These are phyloP conservation scores for Hansenula lynferdii DNA, from an alignment of 1,139 yeast species.

Conservation along the genomic window DNA sequence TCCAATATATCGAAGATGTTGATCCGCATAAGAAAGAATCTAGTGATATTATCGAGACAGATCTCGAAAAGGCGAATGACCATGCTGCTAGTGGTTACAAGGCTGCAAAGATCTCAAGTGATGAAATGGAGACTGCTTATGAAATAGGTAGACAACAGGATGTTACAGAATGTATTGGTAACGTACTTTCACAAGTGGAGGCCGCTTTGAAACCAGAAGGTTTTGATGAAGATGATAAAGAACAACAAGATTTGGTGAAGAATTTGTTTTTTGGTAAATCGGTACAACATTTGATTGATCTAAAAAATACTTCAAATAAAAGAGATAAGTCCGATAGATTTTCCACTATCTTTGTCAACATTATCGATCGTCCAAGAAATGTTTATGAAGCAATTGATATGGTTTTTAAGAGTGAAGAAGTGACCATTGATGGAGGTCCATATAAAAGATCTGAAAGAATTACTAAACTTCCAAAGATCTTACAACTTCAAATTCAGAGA, in stretches of 20 bases:
- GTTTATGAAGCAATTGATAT: conserved; percentile 88
- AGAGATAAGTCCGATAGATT: conserved; percentile 75
- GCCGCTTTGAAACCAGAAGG: conserved; percentile 74
- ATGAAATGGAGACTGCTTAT: conserved; percentile 65
- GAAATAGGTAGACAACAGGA: conserved; percentile 94
- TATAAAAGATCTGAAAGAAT: conserved; percentile 73
- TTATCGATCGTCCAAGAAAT: conserved; percentile 83
- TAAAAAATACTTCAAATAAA: conserved; percentile 23
- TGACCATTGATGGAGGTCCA: conserved; percentile 64
- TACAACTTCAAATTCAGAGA: conserved; percentile 91
- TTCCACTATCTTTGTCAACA: conserved; percentile 74
- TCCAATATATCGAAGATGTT: not conserved
- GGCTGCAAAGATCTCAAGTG: conserved; percentile 45
- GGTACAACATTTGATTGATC: conserved; percentile 46
- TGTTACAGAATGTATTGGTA: conserved; percentile 95
- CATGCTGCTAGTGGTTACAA: too few species aligned
- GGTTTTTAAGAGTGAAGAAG: conserved; percentile 68
- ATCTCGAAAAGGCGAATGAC: too few species aligned
- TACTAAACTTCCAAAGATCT: conserved; percentile 66
- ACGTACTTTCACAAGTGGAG: conserved; percentile 87
- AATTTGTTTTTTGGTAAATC: conserved; percentile 74
- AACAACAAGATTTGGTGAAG: conserved; percentile 77
- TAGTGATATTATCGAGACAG: too few species aligned
- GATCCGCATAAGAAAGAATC: conserved; percentile 1
- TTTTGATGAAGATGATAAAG: conserved; percentile 63